These are phyloP conservation scores for Citrus cavaleriei DNA, from an alignment of 345 rosid genomes.

Conservation along the genomic window DNA sequence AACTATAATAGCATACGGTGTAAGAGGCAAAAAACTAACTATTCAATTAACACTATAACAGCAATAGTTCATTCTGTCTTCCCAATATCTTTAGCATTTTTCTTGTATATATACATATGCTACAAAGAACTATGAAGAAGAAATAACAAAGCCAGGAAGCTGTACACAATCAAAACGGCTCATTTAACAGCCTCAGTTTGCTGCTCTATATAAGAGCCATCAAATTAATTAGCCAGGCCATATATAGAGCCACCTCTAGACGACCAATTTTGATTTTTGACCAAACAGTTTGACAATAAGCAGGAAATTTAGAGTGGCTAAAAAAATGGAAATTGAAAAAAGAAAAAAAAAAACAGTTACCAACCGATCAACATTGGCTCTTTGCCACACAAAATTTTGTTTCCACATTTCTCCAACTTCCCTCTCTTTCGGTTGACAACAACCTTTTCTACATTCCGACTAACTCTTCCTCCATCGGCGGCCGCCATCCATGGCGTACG, in stretches of 20 bases:
- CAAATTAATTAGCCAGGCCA: background rate
- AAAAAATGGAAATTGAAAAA: background rate
- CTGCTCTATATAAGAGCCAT: background rate
- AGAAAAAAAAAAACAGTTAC: background rate
- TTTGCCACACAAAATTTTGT: constrained; percentile 18
- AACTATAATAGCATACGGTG: no score
- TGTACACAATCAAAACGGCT: background rate
- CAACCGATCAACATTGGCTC: constrained; percentile 9
- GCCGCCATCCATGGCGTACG: constrained; percentile 29
- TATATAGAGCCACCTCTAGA: background rate
- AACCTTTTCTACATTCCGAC: background rate
- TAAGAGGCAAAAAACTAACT: no score
- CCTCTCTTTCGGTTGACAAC: background rate
- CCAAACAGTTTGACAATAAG: background rate
- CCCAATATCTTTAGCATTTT: no score
- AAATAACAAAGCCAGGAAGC: background rate
- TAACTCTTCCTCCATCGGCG: background rate
- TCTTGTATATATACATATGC: no score
- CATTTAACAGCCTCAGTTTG: background rate
- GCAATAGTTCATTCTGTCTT: no score
- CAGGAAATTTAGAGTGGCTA: constrained; percentile 20
- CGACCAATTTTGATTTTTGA: background rate
- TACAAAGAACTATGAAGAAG: no score
- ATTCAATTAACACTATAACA: no score
- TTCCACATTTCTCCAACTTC: background rate